Conservation (phyloP, 2,329 filamentous ascomycete genomes). For the Arthrobotrys entomopaga region DNA sequence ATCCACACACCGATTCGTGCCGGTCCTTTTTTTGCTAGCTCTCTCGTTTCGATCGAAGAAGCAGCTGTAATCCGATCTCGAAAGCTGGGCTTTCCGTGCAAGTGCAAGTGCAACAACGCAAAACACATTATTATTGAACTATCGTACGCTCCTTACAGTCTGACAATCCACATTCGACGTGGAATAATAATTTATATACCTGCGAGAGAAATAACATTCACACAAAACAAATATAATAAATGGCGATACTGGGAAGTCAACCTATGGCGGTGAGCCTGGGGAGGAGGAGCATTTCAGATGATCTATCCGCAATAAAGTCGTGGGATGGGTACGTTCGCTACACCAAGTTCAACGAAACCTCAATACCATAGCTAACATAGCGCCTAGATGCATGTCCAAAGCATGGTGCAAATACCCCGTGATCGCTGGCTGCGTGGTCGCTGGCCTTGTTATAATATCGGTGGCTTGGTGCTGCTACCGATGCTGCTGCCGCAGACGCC, state of each 20-base stretch:
- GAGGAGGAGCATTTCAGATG: constrained; percentile 61
- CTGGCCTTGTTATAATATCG: constrained; percentile 57
- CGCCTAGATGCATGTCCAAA: constrained; percentile 46
- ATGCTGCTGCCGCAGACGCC: constrained; percentile 55
- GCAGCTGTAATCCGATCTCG: not conserved
- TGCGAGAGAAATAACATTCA: too few relatives aligned
- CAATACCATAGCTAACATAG: not conserved
- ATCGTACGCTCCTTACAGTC: constrained; percentile 24
- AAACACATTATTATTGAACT: constrained; percentile 29
- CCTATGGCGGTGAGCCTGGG: constrained; percentile 57
- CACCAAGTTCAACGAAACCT: not conserved
- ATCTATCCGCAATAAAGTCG: constrained; percentile 35
- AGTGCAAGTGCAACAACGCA: constrained; percentile 10
- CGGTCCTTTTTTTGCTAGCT: constrained; percentile 22
- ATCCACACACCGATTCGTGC: constrained; percentile 37
- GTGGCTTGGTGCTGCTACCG: constrained; percentile 58
- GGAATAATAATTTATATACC: too few relatives aligned
- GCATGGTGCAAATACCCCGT: constrained; percentile 57
- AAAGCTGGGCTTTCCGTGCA: constrained; percentile 48
- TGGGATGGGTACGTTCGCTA: constrained; percentile 51
- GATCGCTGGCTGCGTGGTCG: constrained; percentile 58
- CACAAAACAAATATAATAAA: not conserved
- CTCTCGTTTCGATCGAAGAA: too few relatives aligned
- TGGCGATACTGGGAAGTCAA: constrained; percentile 11
- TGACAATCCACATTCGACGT: not conserved